These are phyloP conservation scores for Ganoderma boninense DNA, from an alignment of 1,284 basidiomycete genomes.

Conservation along the genomic window DNA sequence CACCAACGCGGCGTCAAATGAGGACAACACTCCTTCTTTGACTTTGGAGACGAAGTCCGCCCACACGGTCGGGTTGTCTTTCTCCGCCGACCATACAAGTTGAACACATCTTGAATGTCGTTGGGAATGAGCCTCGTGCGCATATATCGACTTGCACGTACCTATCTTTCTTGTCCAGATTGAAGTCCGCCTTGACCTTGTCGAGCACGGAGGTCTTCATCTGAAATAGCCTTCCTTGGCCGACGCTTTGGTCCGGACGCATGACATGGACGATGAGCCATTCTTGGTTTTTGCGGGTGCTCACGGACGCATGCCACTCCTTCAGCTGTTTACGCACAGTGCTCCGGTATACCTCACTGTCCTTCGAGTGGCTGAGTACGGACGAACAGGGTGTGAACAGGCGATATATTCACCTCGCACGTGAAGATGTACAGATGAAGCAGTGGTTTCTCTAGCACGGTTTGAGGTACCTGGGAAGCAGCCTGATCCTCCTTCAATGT, in stretches of 20 bases:
- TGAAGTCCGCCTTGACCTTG: conserved; percentile 94
- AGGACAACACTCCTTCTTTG: conserved; percentile 86
- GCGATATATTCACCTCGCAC: conserved; percentile 75
- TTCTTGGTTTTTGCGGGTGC: conserved; percentile 83
- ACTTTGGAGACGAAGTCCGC: conserved; percentile 89
- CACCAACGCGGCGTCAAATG: conserved; percentile 83
- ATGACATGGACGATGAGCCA: conserved; percentile 91
- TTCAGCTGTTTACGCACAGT: conserved; percentile 86
- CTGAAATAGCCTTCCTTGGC: conserved; percentile 77
- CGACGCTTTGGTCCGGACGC: conserved; percentile 67
- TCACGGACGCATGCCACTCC: conserved; percentile 84
- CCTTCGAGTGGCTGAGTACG: conserved; percentile 55
- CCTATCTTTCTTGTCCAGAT: conserved; percentile 89
- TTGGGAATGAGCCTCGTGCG: conserved; percentile 6
- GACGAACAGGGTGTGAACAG: not conserved
- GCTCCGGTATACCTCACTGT: conserved; percentile 85
- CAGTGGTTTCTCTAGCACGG: conserved; percentile 86
- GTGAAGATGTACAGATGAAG: conserved; percentile 87
- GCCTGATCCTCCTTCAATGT: conserved; percentile 71
- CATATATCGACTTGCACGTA: conserved; percentile 43
- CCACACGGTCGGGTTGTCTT: conserved; percentile 86
- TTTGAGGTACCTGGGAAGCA: conserved; percentile 79
- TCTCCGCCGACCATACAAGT: conserved; percentile 72
- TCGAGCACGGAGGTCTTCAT: conserved; percentile 88
- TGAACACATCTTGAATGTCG: conserved; percentile 73